phyloP scores from a whole-genome alignment of 2,329 filamentous ascomycete genomes.

The Fonsecaea monophora region DNA sequence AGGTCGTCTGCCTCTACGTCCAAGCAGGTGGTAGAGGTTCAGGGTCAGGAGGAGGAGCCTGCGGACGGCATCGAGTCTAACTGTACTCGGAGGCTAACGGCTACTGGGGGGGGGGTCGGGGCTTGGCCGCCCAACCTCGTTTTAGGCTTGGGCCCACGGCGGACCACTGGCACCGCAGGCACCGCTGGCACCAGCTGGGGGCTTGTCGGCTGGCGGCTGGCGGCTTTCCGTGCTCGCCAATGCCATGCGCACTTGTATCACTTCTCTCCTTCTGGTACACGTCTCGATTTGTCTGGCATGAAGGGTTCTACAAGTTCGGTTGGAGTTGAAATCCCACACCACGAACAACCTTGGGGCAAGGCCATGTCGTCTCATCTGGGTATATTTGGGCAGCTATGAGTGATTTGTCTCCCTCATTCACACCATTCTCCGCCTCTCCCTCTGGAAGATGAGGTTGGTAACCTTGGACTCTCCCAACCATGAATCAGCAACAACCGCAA shows the following conservation, averaged over 20 bases:
- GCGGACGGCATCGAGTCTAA: neutral
- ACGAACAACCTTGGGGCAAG: neutral
- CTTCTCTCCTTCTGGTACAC: neutral
- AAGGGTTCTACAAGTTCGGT: neutral
- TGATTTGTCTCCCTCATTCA: slow-evolving; percentile 7
- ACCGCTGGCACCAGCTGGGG: too few species aligned
- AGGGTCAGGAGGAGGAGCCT: too few species aligned
- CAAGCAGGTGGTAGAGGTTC: too few species aligned
- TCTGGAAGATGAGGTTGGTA: slow-evolving; percentile 30
- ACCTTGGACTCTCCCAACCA: slow-evolving; percentile 19
- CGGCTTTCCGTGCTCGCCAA: slow-evolving; percentile 2
- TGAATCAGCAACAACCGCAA: slow-evolving; percentile 34
- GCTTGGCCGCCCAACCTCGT: slow-evolving; percentile 1
- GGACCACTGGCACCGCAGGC: too few species aligned
- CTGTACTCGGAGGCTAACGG: neutral
- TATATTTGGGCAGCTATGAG: slow-evolving; percentile 8
- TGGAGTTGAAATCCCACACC: neutral
- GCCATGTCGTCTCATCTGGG: neutral
- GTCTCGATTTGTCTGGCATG: neutral
- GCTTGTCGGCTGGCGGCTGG: neutral
- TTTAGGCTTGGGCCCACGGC: neutral
- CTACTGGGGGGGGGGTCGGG: neutral
- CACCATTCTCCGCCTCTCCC: slow-evolving; percentile 8
- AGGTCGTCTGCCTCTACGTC: too few species aligned
- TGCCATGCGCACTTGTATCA: neutral